Evolutionary conservation across 1,284 basidiomycete genomes (phyloP).

Genomic region (Pyrrhoderma lamaoense): DNA sequence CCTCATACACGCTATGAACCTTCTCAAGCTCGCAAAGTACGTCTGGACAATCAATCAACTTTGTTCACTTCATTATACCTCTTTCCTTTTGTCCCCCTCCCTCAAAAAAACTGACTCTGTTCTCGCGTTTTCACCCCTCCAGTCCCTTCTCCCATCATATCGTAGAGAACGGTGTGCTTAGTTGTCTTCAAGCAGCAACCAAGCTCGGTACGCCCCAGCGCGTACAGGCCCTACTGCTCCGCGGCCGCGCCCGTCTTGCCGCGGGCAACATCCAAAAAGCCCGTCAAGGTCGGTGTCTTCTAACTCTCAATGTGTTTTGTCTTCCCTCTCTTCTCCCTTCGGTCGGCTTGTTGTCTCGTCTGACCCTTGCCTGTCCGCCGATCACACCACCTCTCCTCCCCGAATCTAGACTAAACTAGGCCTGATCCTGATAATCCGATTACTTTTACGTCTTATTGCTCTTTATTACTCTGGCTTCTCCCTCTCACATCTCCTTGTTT

Average conservation of each 20-base stretch:
- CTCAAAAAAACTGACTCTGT: not conserved
- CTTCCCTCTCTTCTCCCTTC: not conserved
- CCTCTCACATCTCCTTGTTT: too few relatives aligned
- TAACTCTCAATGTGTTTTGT: not conserved
- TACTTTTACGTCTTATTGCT: too few relatives aligned
- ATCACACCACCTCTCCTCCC: not conserved
- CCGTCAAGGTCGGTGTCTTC: slow-evolving; percentile 46
- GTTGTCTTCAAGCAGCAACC: slow-evolving; percentile 47
- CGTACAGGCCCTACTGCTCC: slow-evolving; percentile 53
- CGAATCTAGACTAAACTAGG: slow-evolving; percentile 1
- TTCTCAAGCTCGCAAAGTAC: slow-evolving; percentile 39
- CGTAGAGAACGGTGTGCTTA: slow-evolving; percentile 69
- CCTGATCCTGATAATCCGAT: too few relatives aligned
- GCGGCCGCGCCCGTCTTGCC: slow-evolving; percentile 54
- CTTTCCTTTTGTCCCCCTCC: slow-evolving; percentile 5
- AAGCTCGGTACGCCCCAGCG: slow-evolving; percentile 45
- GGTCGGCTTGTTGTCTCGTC: slow-evolving; percentile 18
- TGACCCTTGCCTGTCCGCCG: not conserved
- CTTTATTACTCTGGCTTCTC: too few relatives aligned
- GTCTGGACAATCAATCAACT: slow-evolving; percentile 23
- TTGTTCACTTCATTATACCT: slow-evolving; percentile 10
- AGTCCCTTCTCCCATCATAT: slow-evolving; percentile 45
- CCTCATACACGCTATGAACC: slow-evolving; percentile 53
- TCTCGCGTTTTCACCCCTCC: slow-evolving; percentile 4
- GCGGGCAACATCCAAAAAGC: slow-evolving; percentile 53